Evolutionary conservation across 331 rosid species (phyloP), one percentile per base, ranked within the genome.

Genomic region (Quercus lobata): DNA sequence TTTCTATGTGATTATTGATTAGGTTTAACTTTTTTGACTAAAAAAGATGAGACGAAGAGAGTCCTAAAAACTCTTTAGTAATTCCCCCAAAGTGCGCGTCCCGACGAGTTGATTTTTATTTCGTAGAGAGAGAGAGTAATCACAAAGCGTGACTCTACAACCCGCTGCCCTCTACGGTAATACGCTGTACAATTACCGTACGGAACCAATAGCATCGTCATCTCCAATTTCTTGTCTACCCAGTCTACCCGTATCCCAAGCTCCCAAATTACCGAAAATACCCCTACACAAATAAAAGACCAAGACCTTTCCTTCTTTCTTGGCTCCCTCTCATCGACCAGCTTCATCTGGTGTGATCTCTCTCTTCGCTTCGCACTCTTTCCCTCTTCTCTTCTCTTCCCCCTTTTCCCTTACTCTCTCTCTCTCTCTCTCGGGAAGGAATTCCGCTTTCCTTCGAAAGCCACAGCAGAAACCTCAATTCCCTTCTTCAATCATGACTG

Each of bases 401-500:
- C 49, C 78, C 68, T 22, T 17, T 32, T 35, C 16, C 37, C 63
- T 11, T 61, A 18, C 24, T 63, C 44, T 52, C 66, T 49, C 24
- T 63, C 44, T 52, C 66, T 49, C 66, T 19, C 8, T 6, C 10
- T 41, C 46, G 46, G 7, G 5, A 56, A 14, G 35, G 55, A 41
- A 44, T 80, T 37, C 82, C 71, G 74, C 83, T 86, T 80, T 68
- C 72, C 22, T 70, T 35, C 11, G 16, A 54, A 19, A 58, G 74
- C 69, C 57, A 11, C 10, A 63, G 9, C 25, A 73, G 71, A 63
- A 52, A 79, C 81, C 60, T 83, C 74, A 81, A 81, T 85, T 79
- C 6, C 88, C 4, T 12, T 29, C 76, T 83, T 80, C 79, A 54
- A 63, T 85, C 91, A 89, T 87, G 91, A 91, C 96, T 41, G 89